Evolutionary conservation across 768 basidiomycete species (phyloP), one percentile per base, ranked within the genome.

Genomic region (Calvatia gigantea): DNA sequence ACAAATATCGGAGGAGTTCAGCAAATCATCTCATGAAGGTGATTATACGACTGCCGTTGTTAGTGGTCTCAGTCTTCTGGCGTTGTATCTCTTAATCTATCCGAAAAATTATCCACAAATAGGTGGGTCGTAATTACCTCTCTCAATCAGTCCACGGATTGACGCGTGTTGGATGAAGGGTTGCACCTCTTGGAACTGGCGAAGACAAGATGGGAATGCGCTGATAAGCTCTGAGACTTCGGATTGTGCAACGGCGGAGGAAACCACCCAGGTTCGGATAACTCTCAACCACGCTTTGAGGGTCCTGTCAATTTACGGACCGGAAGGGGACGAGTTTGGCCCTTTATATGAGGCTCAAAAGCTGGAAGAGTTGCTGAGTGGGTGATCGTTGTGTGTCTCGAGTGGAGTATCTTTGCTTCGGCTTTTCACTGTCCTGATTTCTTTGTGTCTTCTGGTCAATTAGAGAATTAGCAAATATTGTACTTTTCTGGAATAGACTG

Each of bases 91-190:
- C 9, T 64, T 87, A 50, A 73, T 91, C 43, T 93, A 93, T 62
- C 89, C 91, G 1, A 71, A 69, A 2, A 86, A 87, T 63, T 91
- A 90, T 67, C 91, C 90, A n/a, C 87, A 91, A 60, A 89, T 85
- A 23, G 91, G 91, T 89, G 51, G 60, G 79, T 66, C 29, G 6
- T 50, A 39, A 31, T 32, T n/a, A 12, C 19, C 4, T 11, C 25
- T 9, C 17, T 33, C 14, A 17, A 41, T 31, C 35, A 17, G 31
- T 54, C 32, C 27, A 28, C 42, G 17, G 19, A 35, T 33, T 9
- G 35, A 19, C 23, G 7, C 28, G 39, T 32, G n/a, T 8, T 6
- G 19, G 37, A n/a, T 44, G 33, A 53, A 93, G 90, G 89, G 12
- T 75, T 90, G 72, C 91, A 93, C 67, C 70, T 84, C 9, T 66